Evolutionary conservation across 2,329 filamentous ascomycete species (phyloP).

Genomic region (Corinectria fuckeliana): DNA sequence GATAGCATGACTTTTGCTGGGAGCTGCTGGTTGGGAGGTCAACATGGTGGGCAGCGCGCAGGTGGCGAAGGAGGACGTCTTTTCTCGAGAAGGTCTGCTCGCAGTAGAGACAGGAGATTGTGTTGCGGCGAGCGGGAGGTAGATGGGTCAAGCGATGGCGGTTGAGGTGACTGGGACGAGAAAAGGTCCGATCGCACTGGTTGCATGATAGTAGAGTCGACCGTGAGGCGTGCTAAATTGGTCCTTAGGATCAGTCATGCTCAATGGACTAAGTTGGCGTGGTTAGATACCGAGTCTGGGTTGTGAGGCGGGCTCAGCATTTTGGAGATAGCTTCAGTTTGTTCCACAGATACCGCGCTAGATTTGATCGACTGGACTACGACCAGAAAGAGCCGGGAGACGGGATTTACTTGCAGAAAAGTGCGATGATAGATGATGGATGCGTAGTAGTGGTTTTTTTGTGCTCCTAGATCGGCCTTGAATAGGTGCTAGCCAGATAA

Average conservation of each 20-base stretch:
- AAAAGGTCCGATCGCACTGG: constrained; percentile 33
- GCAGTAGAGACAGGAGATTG: constrained; percentile 32
- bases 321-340: neutral
- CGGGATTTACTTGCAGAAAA: neutral
- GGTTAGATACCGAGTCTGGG: neutral
- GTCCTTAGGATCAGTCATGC: neutral
- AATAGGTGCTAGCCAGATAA: neutral
- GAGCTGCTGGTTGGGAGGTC: constrained; percentile 21
- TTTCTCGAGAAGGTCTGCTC: constrained; percentile 32
- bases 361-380: neutral
- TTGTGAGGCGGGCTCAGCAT: neutral
- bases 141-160: constrained; percentile 39
- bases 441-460: neutral
- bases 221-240: neutral
- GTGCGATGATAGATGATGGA: neutral
- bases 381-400: neutral
- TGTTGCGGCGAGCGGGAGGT: constrained; percentile 27
- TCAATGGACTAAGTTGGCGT: neutral
- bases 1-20: constrained; percentile 37
- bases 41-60: constrained; percentile 34
- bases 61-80: constrained; percentile 40
- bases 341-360: neutral
- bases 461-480: constrained; percentile 1
- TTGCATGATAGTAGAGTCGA: constrained; percentile 24
- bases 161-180: constrained; percentile 36